These are phyloP conservation scores for Mortierella sp. DNA, from an alignment of 371 early-diverging fungal species.

Conservation along the genomic window DNA sequence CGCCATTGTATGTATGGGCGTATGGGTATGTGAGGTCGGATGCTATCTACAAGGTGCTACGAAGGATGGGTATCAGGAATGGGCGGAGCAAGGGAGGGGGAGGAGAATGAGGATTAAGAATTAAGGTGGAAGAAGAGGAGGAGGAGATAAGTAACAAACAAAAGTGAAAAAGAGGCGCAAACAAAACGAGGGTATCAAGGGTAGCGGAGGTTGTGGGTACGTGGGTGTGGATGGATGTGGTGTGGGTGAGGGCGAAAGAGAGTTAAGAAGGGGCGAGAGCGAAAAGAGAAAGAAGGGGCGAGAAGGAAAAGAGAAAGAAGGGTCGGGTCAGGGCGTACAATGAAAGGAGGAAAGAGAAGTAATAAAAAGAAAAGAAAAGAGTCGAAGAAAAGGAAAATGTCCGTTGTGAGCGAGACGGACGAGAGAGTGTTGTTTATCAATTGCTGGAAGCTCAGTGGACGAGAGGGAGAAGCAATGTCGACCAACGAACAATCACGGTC, in stretches of 20 bases:
- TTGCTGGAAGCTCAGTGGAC: not conserved
- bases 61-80: not conserved
- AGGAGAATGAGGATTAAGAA: not conserved
- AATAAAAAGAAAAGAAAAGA: too few relatives aligned
- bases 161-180: too few relatives aligned
- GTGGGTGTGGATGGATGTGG: not conserved
- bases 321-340: not conserved
- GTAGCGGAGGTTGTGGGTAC: not conserved
- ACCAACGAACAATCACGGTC: constrained; percentile 41
- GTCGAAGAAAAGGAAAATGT: not conserved
- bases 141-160: not conserved
- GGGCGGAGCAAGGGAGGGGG: constrained; percentile 1
- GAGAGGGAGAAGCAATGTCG: constrained; percentile 18
- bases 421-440: not conserved
- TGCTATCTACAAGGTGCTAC: not conserved
- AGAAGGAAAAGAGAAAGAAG: not conserved
- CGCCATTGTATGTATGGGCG: constrained; percentile 17
- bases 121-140: not conserved
- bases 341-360: not conserved
- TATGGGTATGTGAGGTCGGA: not conserved
- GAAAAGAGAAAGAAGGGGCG: not conserved
- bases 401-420: not conserved
- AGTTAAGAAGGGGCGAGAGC: not conserved
- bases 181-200: not conserved
- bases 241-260: not conserved